Base-by-base conservation (phyloP, 176 grass and related monocot genomes). In the Carex parvula region DNA sequence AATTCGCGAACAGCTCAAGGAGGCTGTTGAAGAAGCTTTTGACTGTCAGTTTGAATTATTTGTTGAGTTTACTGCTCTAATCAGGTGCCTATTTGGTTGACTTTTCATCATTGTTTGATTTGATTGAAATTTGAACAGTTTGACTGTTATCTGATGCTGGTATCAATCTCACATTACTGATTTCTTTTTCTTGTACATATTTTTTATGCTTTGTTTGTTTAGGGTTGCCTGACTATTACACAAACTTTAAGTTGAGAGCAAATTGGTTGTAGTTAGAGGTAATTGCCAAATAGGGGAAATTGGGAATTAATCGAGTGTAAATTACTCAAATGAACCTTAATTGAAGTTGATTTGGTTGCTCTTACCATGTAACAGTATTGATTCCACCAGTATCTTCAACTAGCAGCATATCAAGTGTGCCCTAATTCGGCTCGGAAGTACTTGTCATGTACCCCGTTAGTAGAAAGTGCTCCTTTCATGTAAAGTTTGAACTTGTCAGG, bases 61-160 rank as follows among this genome's bases (percentile, higher is more conserved):
- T 74, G 81, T 94, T 85, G 95, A 98, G 86, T 98, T 98, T 81
- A 98, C 95, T 12, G 95, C 83, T 30, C 89, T 94, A 39, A 91
- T 94, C 86, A 98, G 95, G 95, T 94, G 20, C n/a, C 57, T 24
- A 81, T 54, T n/a, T 75, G 32, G 16, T 21, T 48, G n/a, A 22
- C 8, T 72, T 72, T 70, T 46, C 3, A 1, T 11, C 21, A 22
- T 46, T 72, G 2, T 50, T 24, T 76, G 48, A 55, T 55, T 55
- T 30, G 22, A 29, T 76, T 76, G 72, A 55, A 76, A 3, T 76
- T n/a, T 10, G 20, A 55, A 76, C 21, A 17, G 13, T 55, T 53
- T 6, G 22, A 76, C 11, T 17, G n/a, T 54, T 76, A 30, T 55
- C 12, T 55, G 72, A 32, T 55, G 32, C 72, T 9, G 72, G 22